Evolutionary conservation across 1,139 yeast genomes (phyloP), one percentile per base, ranked within the genome.

Genomic region (Pichia inconspicua): DNA sequence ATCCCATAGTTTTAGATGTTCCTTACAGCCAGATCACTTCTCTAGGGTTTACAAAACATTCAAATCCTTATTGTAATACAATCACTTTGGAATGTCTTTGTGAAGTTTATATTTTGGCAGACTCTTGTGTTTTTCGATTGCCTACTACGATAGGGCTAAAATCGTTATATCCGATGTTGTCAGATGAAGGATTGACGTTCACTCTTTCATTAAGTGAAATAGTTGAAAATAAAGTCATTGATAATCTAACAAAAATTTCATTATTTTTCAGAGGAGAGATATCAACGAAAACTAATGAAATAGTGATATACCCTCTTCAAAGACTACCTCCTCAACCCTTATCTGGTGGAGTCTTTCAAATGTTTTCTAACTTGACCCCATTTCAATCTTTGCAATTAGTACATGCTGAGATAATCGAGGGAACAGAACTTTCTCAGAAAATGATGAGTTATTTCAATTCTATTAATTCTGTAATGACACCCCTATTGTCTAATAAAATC

Each of bases 321-420:
- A 45, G 54, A 38, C 43, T 40, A 27, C 55, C 55, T 6, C 55
- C 56, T 12, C 56, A 54, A 30, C 55, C 56, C 0, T 37, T 52
- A 15, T 41, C 50, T 15, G 12, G 14, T 3, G 56, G 55, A 3
- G n/a, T 54, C 1, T 53, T 51, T 17, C 45, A 48, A 30, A 19
- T 30, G 2, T 54, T 44, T 43, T 43, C 54, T 2, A 49, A 52
- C 31, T 37, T 51, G 14, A 52, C 56, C 3, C 56, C 56, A 1
- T 42, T 54, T n/a, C 45, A 51, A 39, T 43, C 54, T 11, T 36
- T 54, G 17, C 50, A 52, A 19, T 19, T 51, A 4, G 52, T 45
- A 4, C 30, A 44, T 19, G 46, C 46, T 12, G 46, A 49, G n/a
- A 46, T 52, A 27, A 35, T 32, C 4, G 43, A 49, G 35, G 56